Evolutionary conservation across 2,329 filamentous ascomycete species (phyloP), one percentile per base, ranked within the genome.

Genomic region (Aureobasidium uvarum): DNA sequence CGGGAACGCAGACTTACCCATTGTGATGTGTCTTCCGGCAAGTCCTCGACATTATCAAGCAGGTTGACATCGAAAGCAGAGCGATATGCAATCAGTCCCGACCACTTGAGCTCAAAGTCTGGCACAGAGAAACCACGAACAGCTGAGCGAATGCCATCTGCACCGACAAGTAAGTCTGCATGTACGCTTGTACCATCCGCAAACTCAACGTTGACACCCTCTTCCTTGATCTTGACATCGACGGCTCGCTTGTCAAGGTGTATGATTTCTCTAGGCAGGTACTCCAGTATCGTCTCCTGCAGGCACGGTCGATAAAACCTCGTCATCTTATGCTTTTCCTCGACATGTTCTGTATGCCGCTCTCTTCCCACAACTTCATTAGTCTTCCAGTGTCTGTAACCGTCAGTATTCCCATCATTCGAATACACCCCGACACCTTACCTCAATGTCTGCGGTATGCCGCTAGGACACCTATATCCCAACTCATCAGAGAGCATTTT

Each of bases 81-180:
- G 8, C 76, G 71, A 66, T 77, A 77, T 1, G 76, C 75, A 4
- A 75, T 74, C 71, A 72, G 74, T 5, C 77, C 76, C 18, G 74
- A 76, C 76, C 76, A 78, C 64, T 74, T 71, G 0, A 75, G 71
- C 46, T 71, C 63, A 14, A 72, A 75, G 7, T 69, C 68, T 1
- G 70, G 72, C 1, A 73, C 73, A 48, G 75, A 74, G 20, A 50
- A 68, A 8, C 67, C 66, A 51, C 68, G 67, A 60, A 75, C 64
- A 60, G 74, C 73, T n/a, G 75, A 77, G n/a, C 70, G 70, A n/a
- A 77, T 72, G 1, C 76, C 75, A 69, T 78, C 76, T 41, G 76
- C 73, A 25, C 75, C 76, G 3, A 78, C 41, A 0, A 77, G 60
- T 20, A 77, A 62, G 66, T 77, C 75, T 36, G 72, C 72, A 4